Percentiles rank a stretch among this genome's conserved stretches.
Evolutionary conservation across 345 rosid genomes (phyloP).

Genomic region (Rubroshorea leprosula): DNA sequence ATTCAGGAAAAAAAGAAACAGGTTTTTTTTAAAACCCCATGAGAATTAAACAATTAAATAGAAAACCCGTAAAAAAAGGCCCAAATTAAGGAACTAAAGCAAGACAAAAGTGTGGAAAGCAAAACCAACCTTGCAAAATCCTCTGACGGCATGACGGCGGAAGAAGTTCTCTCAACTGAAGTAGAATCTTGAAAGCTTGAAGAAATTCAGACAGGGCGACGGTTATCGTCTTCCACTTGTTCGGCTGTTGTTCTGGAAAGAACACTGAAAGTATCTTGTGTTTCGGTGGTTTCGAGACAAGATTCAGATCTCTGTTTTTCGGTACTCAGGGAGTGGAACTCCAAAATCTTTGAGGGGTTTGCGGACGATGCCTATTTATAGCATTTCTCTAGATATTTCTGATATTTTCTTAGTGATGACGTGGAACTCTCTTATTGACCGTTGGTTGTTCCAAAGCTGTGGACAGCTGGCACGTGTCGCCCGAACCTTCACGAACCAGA

Average conservation of each 20-base stretch:
- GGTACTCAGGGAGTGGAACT: neutral
- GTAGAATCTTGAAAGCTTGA: neutral
- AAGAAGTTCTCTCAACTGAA: neutral
- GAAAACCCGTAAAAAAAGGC: neutral
- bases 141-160: neutral
- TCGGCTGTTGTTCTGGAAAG: neutral
- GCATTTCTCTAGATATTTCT: conserved; percentile 47
- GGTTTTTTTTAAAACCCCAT: too few relatives aligned
- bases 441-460: neutral
- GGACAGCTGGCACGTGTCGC: conserved; percentile 19
- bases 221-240: neutral
- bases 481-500: conserved; percentile 23
- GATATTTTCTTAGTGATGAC: conserved; percentile 20
- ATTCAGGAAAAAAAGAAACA: too few relatives aligned
- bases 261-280: too few relatives aligned
- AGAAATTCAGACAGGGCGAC: neutral
- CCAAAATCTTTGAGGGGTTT: fast-evolving
- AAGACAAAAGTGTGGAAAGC: neutral
- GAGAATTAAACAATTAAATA: too few relatives aligned
- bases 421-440: neutral
- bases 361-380: conserved; percentile 24
- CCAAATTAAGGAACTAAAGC: neutral
- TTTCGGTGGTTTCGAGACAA: neutral
- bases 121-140: neutral
- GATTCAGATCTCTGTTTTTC: neutral